Percentiles rank a stretch among this genome's conserved stretches.
Conservation (phyloP, 176 grass and related monocot genomes). For the Oryza punctata region DNA sequence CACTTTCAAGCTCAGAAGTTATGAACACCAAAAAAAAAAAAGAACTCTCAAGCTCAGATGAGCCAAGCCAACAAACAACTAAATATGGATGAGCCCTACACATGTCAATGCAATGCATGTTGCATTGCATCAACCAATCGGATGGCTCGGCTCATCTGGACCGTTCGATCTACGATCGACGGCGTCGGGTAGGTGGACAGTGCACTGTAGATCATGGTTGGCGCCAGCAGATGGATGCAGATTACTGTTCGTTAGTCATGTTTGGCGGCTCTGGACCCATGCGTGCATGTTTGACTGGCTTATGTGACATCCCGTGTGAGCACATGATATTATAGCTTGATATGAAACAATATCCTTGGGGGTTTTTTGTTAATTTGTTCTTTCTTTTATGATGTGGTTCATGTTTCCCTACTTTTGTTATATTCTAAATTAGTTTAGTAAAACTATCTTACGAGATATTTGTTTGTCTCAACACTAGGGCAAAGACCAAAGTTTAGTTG, state of each 20-base stretch:
- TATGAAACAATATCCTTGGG: background rate
- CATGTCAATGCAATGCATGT: background rate
- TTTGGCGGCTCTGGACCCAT: background rate
- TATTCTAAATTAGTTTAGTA: background rate
- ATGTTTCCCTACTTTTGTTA: background rate
- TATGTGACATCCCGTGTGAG: background rate
- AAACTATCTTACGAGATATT: background rate
- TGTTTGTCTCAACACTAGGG: too few species aligned
- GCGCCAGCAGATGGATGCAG: background rate
- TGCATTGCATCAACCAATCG: background rate
- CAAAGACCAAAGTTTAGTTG: too few species aligned
- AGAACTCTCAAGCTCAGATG: background rate
- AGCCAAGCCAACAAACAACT: constrained; percentile 9
- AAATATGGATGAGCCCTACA: constrained; percentile 12
- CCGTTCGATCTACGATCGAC: background rate
- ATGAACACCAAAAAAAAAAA: too few species aligned
- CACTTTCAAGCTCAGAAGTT: background rate
- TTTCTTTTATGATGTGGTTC: background rate
- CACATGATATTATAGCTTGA: background rate
- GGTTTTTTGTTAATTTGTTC: background rate
- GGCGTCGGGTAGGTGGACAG: background rate
- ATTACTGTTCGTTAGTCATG: background rate
- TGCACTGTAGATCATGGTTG: background rate
- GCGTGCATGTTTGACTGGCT: background rate
- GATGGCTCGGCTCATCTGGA: background rate